Evolutionary conservation across 768 basidiomycete species (phyloP), one percentile per base, ranked within the genome.

Genomic region (Leccinellum luteum): DNA sequence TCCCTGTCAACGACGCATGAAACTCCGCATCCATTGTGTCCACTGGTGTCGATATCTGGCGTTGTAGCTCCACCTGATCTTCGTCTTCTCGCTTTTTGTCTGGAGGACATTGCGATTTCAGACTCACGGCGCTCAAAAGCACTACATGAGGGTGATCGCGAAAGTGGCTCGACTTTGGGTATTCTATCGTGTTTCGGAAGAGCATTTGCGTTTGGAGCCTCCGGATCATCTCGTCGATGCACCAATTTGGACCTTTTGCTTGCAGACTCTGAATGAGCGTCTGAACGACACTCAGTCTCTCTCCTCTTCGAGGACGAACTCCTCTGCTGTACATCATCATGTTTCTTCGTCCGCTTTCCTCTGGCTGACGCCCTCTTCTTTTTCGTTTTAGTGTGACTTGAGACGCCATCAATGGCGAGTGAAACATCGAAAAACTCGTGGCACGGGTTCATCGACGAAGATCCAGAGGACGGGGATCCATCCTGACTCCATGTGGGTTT

Each of bases 1-100:
- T 80, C 3, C 88, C 88, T 51, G 78, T 79, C 23, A 87, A 68
- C 62, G 85, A 84, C 0, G 66, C 64, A 57, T 78, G 76, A 10
- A 64, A 64, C 44, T 64, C 64, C 1, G n/a, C 51, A n/a, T 61
- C 44, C 25, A 30, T 48, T 41, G n/a, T 25, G n/a, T n/a, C n/a
- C 14, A 35, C 56, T 25, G 54, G 53, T 10, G 28, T 31, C 17
- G 48, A 31, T 23, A 31, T 31, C 7, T 34, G 10, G 53, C 52
- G 60, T 19, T 21, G 54, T 25, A n/a, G 27, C 19, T 51, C 54
- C 19, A 32, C 21, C 30, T 21, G 49, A 23, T 41, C 38, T 15
- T 49, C 19, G 6, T 55, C 43, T 23, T 30, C 50, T 38, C 30
- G 30, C 58, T 54, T 59, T 49, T 44, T 56, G 35, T 62, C 55